Conservation (phyloP, 768 basidiomycete genomes). For the Panus rudis region DNA sequence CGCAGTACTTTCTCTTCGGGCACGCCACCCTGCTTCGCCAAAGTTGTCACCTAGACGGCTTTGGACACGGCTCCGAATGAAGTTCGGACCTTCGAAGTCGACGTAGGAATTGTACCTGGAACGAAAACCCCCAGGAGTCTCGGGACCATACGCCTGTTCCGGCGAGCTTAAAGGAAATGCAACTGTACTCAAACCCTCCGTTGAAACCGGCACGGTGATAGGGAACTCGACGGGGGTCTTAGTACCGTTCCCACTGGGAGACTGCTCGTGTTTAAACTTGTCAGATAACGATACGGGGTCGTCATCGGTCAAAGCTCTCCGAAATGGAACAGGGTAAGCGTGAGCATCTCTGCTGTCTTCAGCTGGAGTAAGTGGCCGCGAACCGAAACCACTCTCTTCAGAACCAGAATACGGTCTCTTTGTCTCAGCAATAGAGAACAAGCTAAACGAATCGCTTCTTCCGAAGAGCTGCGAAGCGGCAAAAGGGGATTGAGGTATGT, state of each 20-base stretch:
- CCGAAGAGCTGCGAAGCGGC: constrained; percentile 82
- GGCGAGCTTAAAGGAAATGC: constrained; percentile 79
- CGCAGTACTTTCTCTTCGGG: constrained; percentile 85
- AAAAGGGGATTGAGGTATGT: constrained; percentile 79
- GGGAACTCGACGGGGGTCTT: constrained; percentile 57
- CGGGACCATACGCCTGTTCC: constrained; percentile 44
- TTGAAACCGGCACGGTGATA: constrained; percentile 40
- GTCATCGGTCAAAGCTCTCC: constrained; percentile 68
- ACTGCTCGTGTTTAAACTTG: constrained; percentile 37
- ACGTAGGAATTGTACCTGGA: constrained; percentile 66
- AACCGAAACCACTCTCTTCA: constrained; percentile 45
- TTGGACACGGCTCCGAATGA: constrained; percentile 79
- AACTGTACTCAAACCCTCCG: constrained; percentile 60
- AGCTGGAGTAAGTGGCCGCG: constrained; percentile 45
- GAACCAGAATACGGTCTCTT: constrained; percentile 48
- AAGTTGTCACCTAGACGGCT: constrained; percentile 55
- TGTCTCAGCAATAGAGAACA: constrained; percentile 79
- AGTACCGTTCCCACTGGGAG: constrained; percentile 34
- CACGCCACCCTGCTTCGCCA: constrained; percentile 77
- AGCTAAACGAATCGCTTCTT: constrained; percentile 64
- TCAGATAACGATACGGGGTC: constrained; percentile 38
- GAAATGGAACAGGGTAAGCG: constrained; percentile 60
- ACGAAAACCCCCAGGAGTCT: constrained; percentile 50
- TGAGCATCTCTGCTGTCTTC: constrained; percentile 40
- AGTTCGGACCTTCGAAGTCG: constrained; percentile 67